Evolutionary conservation across 2,329 filamentous ascomycete species (phyloP), one percentile per base, ranked within the genome.

Genomic region (Didymosphaeria variabile): DNA sequence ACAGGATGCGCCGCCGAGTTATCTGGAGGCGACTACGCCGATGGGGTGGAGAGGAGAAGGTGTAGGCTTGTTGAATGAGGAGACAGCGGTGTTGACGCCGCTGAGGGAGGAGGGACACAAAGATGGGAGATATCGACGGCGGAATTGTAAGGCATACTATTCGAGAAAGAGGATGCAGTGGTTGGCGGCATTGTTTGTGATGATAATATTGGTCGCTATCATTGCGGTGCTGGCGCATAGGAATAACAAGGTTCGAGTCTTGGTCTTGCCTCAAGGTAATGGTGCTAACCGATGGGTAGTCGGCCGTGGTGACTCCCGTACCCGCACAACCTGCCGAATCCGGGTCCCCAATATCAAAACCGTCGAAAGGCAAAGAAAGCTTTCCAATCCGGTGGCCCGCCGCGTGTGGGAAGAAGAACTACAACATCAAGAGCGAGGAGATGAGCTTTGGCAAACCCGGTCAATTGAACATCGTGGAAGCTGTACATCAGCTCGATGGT

Each of bases 371-470:
- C 23, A 67, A 67, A 47, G 55, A 72, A 38, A 60, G 62, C 7
- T 77, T 73, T 53, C 75, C 75, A 2, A 77, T 77, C n/a, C 68
- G 74, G 34, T 78, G 75, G 75, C 75, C 75, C 15, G 58, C 65
- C n/a, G 67, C 65, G 40, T 78, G 75, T 44, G 72, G 73, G 12
- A 75, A 72, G 55, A 61, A 74, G 52, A 61, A 73, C 23, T 77
- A 77, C 67, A 76, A 72, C 23, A 66, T 71, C 17, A 74, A 70
- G 55, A 73, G 65, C 1, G 72, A 75, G 31, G 70, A 72, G 45
- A 72, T 72, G 45, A 62, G 69, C 40, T 75, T 75, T 23, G 73
- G 70, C 4, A 56, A 64, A 2, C 51, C 71, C 2, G 62, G 49
- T 9, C 65, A 73, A 4, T 58, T 78, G 38, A 62, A 61, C 19